Evolutionary conservation across 2,329 filamentous ascomycete genomes (phyloP).

Genomic region (Biscogniauxia marginata): DNA sequence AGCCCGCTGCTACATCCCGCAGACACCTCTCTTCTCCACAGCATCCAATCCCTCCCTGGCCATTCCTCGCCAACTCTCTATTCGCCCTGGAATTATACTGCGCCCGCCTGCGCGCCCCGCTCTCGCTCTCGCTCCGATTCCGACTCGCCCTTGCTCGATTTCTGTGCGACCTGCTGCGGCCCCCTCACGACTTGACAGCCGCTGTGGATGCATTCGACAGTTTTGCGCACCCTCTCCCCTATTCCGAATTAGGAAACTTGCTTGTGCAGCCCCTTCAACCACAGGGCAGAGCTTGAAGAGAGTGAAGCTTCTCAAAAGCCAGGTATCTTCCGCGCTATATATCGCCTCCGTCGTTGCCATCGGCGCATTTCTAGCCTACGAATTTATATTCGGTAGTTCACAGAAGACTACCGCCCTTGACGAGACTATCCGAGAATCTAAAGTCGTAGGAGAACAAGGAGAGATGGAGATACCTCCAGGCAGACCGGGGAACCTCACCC

Average conservation of each 20-base stretch:
- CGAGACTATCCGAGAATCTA: constrained; percentile 6
- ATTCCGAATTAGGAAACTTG: constrained; percentile 5
- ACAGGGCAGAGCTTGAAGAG: not conserved
- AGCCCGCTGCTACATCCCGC: constrained; percentile 5
- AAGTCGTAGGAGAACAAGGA: constrained; percentile 11
- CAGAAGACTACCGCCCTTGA: constrained; percentile 1
- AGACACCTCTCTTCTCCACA: constrained; percentile 16
- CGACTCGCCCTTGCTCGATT: constrained; percentile 12
- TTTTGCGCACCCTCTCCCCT: not conserved
- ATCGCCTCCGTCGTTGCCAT: constrained; percentile 19
- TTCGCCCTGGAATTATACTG: constrained; percentile 7
- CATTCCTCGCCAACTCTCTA: constrained; percentile 4
- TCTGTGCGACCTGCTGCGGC: constrained; percentile 16
- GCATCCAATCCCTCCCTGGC: constrained; percentile 6
- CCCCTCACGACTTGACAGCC: constrained; percentile 3
- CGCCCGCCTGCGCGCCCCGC: constrained; percentile 17
- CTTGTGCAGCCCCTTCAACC: not conserved
- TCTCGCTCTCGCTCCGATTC: constrained; percentile 6
- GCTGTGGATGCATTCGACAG: constrained; percentile 4
- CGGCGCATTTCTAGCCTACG: constrained; percentile 22
- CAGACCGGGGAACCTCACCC: constrained; percentile 81
- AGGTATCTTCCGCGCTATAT: constrained; percentile 24
- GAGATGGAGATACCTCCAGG: constrained; percentile 55
- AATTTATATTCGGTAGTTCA: constrained; percentile 2
- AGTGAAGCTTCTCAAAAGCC: constrained; percentile 14